Base-by-base conservation (phyloP, 1,284 basidiomycete species). In the Phellopilus nigrolimitatus region DNA sequence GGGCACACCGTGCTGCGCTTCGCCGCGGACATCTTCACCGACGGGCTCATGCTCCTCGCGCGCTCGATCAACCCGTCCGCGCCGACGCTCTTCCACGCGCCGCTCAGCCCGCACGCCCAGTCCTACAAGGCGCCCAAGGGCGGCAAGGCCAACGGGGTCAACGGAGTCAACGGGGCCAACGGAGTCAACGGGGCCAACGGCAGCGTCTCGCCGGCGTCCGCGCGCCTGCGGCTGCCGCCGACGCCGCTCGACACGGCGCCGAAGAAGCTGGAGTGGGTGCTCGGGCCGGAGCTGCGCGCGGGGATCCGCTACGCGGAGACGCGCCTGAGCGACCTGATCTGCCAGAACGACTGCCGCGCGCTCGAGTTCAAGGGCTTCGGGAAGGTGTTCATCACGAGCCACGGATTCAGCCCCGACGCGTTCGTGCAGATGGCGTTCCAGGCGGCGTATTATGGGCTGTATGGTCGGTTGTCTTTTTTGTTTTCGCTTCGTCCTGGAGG, bases 391-490 rank as follows among this genome's bases (percentile, higher is more conserved):
- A 90, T 92, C 65, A 98, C 94, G 24, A 84, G 86, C 59, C 89
- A 97, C 71, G 88, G 90, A 44, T 89, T 97, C 64, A 91, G 88
- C 61, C 94, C 91, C 19, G 94, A 97, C 64, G 94, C 93, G 40
- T 97, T 94, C 64, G 88, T 95, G 28, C 92, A 97, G 70, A 95
- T 95, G 91, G 91, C 91, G 6, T 95, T 94, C 72, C 95, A 97
- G 70, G 95, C 93, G 25, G 93, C 94, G 2, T 97, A 97, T 69
- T 97, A 89, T 67, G 88, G 89, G 37, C 76, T 98, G 3, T 97
- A 97, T 68, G 92, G 88, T 82, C 51, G 38, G 76, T 67, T 5
- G 6, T 6, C 12, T 4, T 15, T 22, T 19, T 13, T 24, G 0
- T 5, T 12, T n/a, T n/a, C n/a, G n/a, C n/a, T n/a, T n/a, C n/a